phyloP scores from a whole-genome alignment of 2,329 filamentous ascomycete species.

The Macrophomina pseudophaseolina region DNA sequence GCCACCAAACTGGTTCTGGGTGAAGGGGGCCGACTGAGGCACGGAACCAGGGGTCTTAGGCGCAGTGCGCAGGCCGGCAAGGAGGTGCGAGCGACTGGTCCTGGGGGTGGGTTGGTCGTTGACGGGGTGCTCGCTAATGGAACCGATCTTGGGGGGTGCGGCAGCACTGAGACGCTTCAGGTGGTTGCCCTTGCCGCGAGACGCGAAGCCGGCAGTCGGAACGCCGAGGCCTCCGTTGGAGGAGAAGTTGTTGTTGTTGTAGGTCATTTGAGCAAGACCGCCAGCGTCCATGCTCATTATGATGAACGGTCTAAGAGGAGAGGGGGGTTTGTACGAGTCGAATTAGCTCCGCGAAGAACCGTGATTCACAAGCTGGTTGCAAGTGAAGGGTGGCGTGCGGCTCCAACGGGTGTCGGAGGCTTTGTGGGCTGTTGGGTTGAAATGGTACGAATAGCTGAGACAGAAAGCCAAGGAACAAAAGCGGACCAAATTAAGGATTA shows the following conservation, averaged over 20 bases:
- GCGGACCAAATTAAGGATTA: constrained; percentile 26
- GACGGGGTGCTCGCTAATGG: constrained; percentile 61
- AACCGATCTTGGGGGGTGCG: constrained; percentile 69
- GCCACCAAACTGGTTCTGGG: constrained; percentile 55
- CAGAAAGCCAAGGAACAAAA: constrained; percentile 6
- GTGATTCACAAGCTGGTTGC: constrained; percentile 19
- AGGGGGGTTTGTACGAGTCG: constrained; percentile 32
- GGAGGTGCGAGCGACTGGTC: constrained; percentile 91
- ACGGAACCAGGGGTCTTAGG: constrained; percentile 79
- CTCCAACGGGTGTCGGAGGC: constrained; percentile 27
- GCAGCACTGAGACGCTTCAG: constrained; percentile 88
- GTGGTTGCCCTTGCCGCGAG: constrained; percentile 80
- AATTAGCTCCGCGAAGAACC: constrained; percentile 40
- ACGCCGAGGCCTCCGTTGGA: constrained; percentile 72
- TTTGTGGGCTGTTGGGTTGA: constrained; percentile 11
- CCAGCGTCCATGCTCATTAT: constrained; percentile 82
- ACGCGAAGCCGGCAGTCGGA: constrained; percentile 81
- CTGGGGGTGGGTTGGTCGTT: constrained; percentile 79
- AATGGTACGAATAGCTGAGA: constrained; percentile 21
- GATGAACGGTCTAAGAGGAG: constrained; percentile 39
- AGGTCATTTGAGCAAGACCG: constrained; percentile 99
- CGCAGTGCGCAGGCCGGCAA: constrained; percentile 90
- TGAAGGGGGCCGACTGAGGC: constrained; percentile 67
- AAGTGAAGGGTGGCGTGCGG: constrained; percentile 24
- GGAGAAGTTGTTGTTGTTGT: constrained; percentile 65